phyloP scores from a whole-genome alignment of 202 grass and related monocot species.

The Hordeum pubiflorum region DNA sequence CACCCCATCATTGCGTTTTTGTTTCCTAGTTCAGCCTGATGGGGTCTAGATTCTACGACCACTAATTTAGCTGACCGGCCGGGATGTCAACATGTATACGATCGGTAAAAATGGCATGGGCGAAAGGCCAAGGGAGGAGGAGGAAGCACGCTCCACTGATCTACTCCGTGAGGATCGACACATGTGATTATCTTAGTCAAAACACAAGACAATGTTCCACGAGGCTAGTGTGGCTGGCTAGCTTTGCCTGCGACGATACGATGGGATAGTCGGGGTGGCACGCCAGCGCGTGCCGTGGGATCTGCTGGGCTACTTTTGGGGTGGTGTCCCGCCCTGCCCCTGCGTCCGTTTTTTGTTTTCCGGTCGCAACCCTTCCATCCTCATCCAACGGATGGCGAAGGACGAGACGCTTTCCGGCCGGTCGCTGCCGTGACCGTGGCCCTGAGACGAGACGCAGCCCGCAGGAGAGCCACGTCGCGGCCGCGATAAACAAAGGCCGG shows the following conservation, averaged over 20 bases:
- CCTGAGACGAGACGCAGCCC: too few relatives aligned
- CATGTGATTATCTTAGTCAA: not conserved
- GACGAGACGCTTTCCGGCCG: not conserved
- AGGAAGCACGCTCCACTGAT: not conserved
- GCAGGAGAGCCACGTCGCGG: constrained; percentile 52
- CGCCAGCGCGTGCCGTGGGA: not conserved
- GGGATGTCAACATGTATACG: not conserved
- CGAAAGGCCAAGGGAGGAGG: too few relatives aligned
- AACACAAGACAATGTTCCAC: not conserved
- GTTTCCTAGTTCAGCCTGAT: not conserved
- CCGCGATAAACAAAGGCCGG: constrained; percentile 57
- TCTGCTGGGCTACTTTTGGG: not conserved
- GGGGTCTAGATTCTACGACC: not conserved
- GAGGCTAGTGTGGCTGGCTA: not conserved
- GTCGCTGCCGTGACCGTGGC: too few relatives aligned
- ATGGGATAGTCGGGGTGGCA: not conserved
- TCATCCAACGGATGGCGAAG: not conserved
- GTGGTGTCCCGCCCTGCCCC: not conserved
- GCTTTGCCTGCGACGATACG: not conserved
- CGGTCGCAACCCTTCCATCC: not conserved
- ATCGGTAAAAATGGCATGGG: not conserved
- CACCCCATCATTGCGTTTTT: not conserved
- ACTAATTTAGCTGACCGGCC: not conserved
- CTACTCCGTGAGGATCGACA: not conserved
- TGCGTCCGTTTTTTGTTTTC: not conserved